A percentile compares a stretch with the other conserved stretches of the same genome.
Conservation (phyloP, 225 moss, liverwort and hornwort species). For the Anthoceros angustus region DNA sequence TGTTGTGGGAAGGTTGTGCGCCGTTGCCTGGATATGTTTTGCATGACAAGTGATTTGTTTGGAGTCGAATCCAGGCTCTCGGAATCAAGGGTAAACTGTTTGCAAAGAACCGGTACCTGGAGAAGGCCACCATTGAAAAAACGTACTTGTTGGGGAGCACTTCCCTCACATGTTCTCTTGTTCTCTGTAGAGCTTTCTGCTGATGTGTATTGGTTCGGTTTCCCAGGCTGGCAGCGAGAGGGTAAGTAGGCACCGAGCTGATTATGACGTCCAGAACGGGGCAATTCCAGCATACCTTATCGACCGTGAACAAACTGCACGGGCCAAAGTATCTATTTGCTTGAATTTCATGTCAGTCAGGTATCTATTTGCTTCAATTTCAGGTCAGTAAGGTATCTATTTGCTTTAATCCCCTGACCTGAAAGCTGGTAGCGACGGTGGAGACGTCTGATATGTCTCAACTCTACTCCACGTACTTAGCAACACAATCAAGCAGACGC, state of each 20-base stretch:
- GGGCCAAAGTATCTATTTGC: too few relatives aligned
- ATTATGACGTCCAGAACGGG: slow-evolving; percentile 87
- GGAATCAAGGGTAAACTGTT: slow-evolving; percentile 97
- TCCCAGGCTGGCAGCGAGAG: slow-evolving; percentile 74
- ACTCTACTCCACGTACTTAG: slow-evolving; percentile 62
- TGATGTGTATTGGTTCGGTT: background rate
- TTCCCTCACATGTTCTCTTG: too few relatives aligned
- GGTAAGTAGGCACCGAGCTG: slow-evolving; percentile 84
- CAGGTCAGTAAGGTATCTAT: too few relatives aligned
- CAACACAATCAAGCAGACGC: slow-evolving; percentile 94
- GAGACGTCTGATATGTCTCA: background rate
- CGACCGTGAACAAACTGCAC: slow-evolving; percentile 90
- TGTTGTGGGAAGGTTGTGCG: too few relatives aligned
- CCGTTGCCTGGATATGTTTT: background rate
- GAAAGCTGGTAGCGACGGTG: background rate
- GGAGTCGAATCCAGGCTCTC: slow-evolving; percentile 45
- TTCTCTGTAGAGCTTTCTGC: background rate
- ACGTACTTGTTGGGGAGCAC: too few relatives aligned
- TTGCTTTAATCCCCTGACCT: background rate
- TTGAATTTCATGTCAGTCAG: too few relatives aligned
- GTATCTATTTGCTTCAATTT: too few relatives aligned
- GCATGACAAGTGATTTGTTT: background rate
- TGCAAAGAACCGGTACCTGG: slow-evolving; percentile 90
- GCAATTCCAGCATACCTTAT: slow-evolving; percentile 85
- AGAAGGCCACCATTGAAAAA: slow-evolving; percentile 97